Evolutionary conservation across 495 filamentous ascomycete species (phyloP).

Genomic region (Copromyces sp.): DNA sequence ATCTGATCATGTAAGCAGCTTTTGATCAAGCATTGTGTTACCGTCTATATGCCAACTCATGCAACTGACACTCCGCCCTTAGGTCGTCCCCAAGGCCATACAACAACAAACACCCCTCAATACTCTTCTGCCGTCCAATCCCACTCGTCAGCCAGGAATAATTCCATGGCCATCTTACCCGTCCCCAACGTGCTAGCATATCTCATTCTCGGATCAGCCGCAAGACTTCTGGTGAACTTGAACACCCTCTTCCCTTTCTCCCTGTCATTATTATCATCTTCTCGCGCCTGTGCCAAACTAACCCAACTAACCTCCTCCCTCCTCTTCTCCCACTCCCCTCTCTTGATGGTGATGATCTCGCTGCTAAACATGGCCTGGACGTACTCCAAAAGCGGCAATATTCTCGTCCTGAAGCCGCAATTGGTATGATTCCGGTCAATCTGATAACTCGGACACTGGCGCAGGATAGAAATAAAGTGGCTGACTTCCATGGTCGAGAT

Average conservation of each 20-base stretch:
- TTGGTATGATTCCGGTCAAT: constrained; percentile 67
- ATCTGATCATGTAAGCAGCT: background rate
- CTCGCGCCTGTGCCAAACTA: background rate
- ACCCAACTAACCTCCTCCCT: constrained; percentile 26
- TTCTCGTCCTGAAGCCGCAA: constrained; percentile 60
- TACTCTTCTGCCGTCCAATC: constrained; percentile 46
- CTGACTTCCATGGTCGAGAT: constrained; percentile 25
- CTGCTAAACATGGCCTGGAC: constrained; percentile 43
- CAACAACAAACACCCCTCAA: background rate
- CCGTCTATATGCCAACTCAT: background rate
- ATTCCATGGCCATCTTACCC: constrained; percentile 32
- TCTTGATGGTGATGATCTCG: constrained; percentile 34
- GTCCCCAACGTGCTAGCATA: constrained; percentile 30
- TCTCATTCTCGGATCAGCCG: constrained; percentile 29
- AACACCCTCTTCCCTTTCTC: constrained; percentile 23
- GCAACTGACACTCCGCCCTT: background rate
- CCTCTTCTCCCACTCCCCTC: constrained; percentile 35
- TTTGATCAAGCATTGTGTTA: background rate
- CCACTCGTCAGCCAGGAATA: constrained; percentile 51
- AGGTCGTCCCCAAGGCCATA: background rate
- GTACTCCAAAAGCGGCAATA: constrained; percentile 58
- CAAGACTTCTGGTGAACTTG: constrained; percentile 28
- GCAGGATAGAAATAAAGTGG: constrained; percentile 23
- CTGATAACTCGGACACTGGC: constrained; percentile 61
- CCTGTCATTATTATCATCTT: background rate